Evolutionary conservation across 2,329 filamentous ascomycete species (phyloP), one percentile per base, ranked within the genome.

Genomic region (Knufia fluminis): DNA sequence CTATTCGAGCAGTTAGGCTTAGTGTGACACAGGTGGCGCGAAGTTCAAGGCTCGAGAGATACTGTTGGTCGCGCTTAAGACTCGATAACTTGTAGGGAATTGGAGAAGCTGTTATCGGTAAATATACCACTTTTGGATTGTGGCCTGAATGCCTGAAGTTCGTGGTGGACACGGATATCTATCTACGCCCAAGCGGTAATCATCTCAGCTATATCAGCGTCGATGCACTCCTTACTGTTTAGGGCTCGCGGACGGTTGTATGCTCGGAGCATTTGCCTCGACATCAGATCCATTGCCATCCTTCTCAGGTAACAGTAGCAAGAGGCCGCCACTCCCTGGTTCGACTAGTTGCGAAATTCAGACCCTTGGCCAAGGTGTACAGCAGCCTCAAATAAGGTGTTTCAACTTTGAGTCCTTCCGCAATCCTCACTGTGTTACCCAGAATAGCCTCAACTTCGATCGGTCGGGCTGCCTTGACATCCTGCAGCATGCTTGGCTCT

Each of bases 371-470:
- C 17, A 52, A 31, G 6, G 80, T 81, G 68, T 85, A 85, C 55
- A 85, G 57, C n/a, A 68, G 82, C 68, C 84, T 79, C 66, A 85
- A 59, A 61, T 79, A 68, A 14, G 80, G 79, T 74, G 84, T 75
- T 58, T 82, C 75, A 2, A 82, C 74, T 0, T 80, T 81, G 42
- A 73, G 71, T 46, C 71, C 72, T 55, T 77, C 68, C 14, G 82
- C 83, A 43, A 83, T 80, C 55, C 79, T 68, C 17, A 85, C 76
- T 1, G 82, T 79, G 61, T 86, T 85, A 1, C 83, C 82, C 16
- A 86, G 61, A 32, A 86, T 84, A 19, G 83, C 82, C 65, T 86
- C 83, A 44, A 85, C 62, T 68, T 86, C 83, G 71, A 86, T 72
- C 31, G 74, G 74, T 59, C 78, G 71, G 0, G 78, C 78, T 1